A percentile compares a stretch with the other conserved stretches of the same genome.
Evolutionary conservation across 148 eudicot genomes (phyloP).

Genomic region (Pouteria glomerata): DNA sequence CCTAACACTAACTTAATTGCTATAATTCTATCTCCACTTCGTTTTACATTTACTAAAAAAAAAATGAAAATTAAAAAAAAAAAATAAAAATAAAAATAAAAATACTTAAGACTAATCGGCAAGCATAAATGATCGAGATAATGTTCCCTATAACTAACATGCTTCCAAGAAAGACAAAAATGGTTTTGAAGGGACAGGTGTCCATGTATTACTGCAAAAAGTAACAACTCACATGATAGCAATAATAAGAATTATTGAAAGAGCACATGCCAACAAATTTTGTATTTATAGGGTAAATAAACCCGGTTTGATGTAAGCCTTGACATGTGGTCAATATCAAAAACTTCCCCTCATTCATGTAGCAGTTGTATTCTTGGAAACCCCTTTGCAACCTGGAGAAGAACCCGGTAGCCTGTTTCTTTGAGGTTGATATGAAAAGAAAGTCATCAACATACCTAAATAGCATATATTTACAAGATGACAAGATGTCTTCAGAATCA

Average conservation of each 20-base stretch:
- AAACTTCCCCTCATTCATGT: conserved; percentile 80
- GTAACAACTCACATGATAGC: neutral
- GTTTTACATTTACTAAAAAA: no score
- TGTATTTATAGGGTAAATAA: conserved; percentile 10
- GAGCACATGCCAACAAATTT: neutral
- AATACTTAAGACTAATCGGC: neutral
- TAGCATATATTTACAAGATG: conserved; percentile 36
- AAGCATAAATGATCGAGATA: neutral
- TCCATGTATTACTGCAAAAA: neutral
- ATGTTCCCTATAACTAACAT: neutral
- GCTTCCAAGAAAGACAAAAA: conserved; percentile 1
- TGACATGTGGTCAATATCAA: conserved; percentile 27
- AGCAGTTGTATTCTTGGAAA: conserved; percentile 70
- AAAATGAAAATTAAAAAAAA: no score
- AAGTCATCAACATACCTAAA: conserved; percentile 86
- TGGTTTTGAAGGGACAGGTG: neutral
- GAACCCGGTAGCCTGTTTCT: conserved; percentile 56
- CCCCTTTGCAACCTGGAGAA: conserved; percentile 59
- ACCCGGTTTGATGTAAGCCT: conserved; percentile 35
- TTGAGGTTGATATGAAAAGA: conserved; percentile 74
- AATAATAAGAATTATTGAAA: neutral
- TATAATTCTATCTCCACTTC: no score
- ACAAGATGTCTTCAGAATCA: conserved; percentile 3
- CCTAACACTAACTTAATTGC: no score
- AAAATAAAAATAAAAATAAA: no score